Base-by-base conservation (phyloP, 495 filamentous ascomycete genomes). In the Thozetella sp. region DNA sequence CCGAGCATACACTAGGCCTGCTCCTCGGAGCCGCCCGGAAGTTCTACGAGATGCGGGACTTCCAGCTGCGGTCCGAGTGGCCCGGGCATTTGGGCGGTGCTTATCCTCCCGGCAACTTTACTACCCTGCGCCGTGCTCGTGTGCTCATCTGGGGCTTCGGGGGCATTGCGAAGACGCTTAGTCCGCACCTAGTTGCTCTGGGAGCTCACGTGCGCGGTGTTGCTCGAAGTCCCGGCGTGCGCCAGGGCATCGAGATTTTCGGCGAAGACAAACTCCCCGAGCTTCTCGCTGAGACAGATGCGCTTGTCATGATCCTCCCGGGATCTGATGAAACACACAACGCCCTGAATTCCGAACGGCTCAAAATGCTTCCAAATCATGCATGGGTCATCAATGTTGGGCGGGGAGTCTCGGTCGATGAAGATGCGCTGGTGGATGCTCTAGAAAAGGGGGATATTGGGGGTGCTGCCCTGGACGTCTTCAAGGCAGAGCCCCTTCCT, bases 341-440 rank as follows among this genome's bases (percentile, higher is more conserved):
- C 65, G 90, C 88, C 53, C 87, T 94, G 57, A 86, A 83, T 50
- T 80, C 77, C 17, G 78, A 80, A 50, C 82, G 92, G 62, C 82
- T 94, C 63, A 72, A 70, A 56, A 83, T 88, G 69, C 88, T 94
- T 82, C 93, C 92, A 67, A 81, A 84, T 61, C 91, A 92, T 12
- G 85, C 90, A 15, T 90, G 92, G 66, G 81, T 94, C 54, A 85
- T 94, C 17, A 96, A 96, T 67, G 93, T 93, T 2, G 91, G 92
- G 3, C 84, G 92, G 3, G 92, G 92, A 19, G 89, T 89, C 26
- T 75, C 92, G 56, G 86, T 94, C 37, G 88, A 96, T 63, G 92
- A 96, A 79, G 87, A 78, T 40, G 90, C 90, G 22, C 80, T 93
- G 56, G 89, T 88, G n/a, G 81, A 86, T 20, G 90, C 90, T 22